These are phyloP conservation scores for Microbotryum violaceum DNA, from an alignment of 1,284 basidiomycete species.

Conservation along the genomic window DNA sequence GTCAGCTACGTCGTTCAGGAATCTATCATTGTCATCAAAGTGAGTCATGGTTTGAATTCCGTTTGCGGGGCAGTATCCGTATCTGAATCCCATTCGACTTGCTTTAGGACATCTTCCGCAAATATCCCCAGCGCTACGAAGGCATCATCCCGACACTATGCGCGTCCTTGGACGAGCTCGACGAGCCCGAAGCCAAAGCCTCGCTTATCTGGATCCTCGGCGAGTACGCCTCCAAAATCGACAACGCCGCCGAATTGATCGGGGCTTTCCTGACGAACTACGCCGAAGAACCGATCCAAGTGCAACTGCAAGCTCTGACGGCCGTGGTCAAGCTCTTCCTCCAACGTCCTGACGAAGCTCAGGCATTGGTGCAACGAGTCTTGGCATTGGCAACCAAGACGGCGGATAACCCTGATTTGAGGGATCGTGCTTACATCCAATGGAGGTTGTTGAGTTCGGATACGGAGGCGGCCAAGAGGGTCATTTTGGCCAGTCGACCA, in stretches of 20 bases:
- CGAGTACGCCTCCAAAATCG: slow-evolving; percentile 93
- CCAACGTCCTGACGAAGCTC: slow-evolving; percentile 83
- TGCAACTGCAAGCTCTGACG: slow-evolving; percentile 90
- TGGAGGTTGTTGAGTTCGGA: slow-evolving; percentile 91
- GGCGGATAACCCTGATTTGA: slow-evolving; percentile 93
- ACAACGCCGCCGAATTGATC: slow-evolving; percentile 88
- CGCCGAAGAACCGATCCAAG: slow-evolving; percentile 85
- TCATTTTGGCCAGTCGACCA: slow-evolving; percentile 82
- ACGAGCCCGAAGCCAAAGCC: slow-evolving; percentile 96
- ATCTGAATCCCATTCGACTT: neutral
- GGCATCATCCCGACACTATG: slow-evolving; percentile 92
- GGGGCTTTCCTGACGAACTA: slow-evolving; percentile 86
- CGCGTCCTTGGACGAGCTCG: slow-evolving; percentile 88
- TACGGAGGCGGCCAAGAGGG: slow-evolving; percentile 85
- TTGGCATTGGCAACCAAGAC: slow-evolving; percentile 92
- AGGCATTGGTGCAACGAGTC: slow-evolving; percentile 80
- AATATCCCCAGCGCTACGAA: slow-evolving; percentile 96
- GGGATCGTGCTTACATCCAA: slow-evolving; percentile 93
- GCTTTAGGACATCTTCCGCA: slow-evolving; percentile 87
- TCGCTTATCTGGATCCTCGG: slow-evolving; percentile 98
- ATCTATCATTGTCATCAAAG: slow-evolving; percentile 97
- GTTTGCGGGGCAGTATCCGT: neutral
- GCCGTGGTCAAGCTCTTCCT: slow-evolving; percentile 96
- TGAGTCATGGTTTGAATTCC: slow-evolving; percentile 36
- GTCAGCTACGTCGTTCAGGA: slow-evolving; percentile 98